Conservation (phyloP, 2,329 filamentous ascomycete species). For the Alternaria novae-zelandiae region DNA sequence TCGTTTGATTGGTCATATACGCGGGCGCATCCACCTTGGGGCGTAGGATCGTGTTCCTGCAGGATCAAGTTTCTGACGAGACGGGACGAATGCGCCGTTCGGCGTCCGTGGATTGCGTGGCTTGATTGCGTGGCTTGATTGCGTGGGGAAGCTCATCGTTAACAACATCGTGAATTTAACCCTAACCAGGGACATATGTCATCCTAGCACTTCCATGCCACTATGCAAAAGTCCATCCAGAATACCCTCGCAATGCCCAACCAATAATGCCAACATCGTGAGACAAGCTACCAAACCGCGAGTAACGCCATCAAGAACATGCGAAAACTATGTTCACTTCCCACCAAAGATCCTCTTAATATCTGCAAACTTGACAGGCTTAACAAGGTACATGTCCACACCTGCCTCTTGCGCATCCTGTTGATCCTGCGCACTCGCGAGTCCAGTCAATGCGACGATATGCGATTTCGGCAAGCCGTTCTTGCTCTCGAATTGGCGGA, state of each 20-base stretch:
- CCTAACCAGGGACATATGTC: neutral
- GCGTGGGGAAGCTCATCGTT: neutral
- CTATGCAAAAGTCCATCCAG: neutral
- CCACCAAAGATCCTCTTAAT: constrained; percentile 36
- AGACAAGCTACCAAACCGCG: neutral
- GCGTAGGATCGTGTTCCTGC: neutral
- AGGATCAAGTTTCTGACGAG: neutral
- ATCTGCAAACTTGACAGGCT: constrained; percentile 48
- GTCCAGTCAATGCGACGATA: constrained; percentile 48
- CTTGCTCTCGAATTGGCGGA: constrained; percentile 37
- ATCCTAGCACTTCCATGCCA: neutral
- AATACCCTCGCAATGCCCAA: constrained; percentile 5
- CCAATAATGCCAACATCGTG: neutral
- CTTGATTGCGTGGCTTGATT: neutral
- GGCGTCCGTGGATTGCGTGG: neutral
- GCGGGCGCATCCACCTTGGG: neutral
- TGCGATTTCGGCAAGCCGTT: constrained; percentile 22
- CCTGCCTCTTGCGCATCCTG: constrained; percentile 42
- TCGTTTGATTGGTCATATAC: neutral
- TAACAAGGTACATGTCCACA: constrained; percentile 48
- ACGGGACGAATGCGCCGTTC: neutral
- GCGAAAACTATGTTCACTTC: neutral
- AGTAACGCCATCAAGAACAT: neutral
- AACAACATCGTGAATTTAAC: neutral
- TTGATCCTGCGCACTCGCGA: constrained; percentile 46